These are phyloP conservation scores for Friedmanniomyces simplex DNA, from an alignment of 495 filamentous ascomycete species.

Conservation along the genomic window DNA sequence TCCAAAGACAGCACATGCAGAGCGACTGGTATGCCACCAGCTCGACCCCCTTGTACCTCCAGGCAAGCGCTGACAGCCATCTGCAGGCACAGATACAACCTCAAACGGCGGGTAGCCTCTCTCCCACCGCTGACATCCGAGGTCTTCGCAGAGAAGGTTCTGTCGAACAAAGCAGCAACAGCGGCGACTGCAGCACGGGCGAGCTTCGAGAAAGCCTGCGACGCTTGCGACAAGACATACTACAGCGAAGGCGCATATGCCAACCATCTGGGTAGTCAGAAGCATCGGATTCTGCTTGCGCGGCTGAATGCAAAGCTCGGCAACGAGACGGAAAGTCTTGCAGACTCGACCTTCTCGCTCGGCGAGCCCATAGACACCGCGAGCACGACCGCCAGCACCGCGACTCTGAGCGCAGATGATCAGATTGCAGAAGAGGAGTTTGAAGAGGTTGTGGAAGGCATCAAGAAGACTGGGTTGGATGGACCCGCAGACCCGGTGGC, in stretches of 20 bases:
- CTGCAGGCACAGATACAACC: conserved; percentile 61
- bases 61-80: neutral
- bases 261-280: conserved; percentile 86
- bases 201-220: conserved; percentile 73
- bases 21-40: conserved; percentile 53
- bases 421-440: conserved; percentile 54
- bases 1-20: conserved; percentile 93
- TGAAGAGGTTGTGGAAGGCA: conserved; percentile 59
- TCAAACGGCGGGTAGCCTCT: conserved; percentile 88
- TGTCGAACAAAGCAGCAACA: conserved; percentile 78
- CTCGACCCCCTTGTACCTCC: conserved; percentile 45
- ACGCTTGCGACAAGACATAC: conserved; percentile 80
- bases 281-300: conserved; percentile 64
- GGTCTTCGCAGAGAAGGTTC: conserved; percentile 88
- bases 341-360: conserved; percentile 84
- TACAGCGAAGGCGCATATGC: conserved; percentile 91
- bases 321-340: conserved; percentile 48
- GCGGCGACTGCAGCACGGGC: conserved; percentile 79
- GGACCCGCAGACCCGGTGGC: conserved; percentile 41
- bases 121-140: conserved; percentile 88
- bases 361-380: conserved; percentile 60
- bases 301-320: conserved; percentile 31
- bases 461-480: conserved; percentile 62
- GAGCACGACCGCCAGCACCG: conserved; percentile 19
- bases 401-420: conserved; percentile 25